Evolutionary conservation across 2,329 filamentous ascomycete genomes (phyloP), one percentile per base, ranked within the genome.

Genomic region (Cordyceps javanica): DNA sequence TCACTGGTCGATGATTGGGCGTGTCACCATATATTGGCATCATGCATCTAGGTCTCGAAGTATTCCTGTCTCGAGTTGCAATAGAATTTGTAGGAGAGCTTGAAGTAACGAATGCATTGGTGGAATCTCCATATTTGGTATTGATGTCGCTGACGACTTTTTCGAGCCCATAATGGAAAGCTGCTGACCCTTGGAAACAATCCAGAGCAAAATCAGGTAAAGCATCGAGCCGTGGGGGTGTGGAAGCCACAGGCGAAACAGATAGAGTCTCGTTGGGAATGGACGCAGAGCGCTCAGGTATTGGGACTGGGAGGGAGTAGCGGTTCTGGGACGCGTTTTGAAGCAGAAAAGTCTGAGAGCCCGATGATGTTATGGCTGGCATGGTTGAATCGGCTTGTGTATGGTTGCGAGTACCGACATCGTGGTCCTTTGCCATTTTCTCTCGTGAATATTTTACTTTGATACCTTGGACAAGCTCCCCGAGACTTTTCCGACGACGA

Each of bases 111-210:
- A 34, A 54, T 48, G 42, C 9, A n/a, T 53, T 48, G 41, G 38
- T 60, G 7, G 50, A 55, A n/a, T 61, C 60, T 44, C 60, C 63
- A 45, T 69, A 67, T 44, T 69, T 67, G 49, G 59, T 58, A 44
- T 68, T 65, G 53, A 70, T 68, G 28, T 67, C 66, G 30, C 65
- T 63, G 6, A 65, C 68, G 39, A 66, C 64, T 51, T 67, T 67
- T 44, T 72, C 69, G 28, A 72, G 60, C 30, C 58, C 63, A 28
- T 61, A 59, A 45, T 65, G 62, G 55, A 72, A 68, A 6, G 67
- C 68, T 9, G 66, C 68, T 2, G 67, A 68, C 51, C 63, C 62
- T 30, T 65, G 60, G 16, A 68, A 48, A 11, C 51, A 62, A 45
- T 63, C 64, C 6, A 44, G 36, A 2, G 65, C 64, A 7, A 70